Conservation (phyloP, 148 eudicot genomes). For the Dianthus caryophyllus region DNA sequence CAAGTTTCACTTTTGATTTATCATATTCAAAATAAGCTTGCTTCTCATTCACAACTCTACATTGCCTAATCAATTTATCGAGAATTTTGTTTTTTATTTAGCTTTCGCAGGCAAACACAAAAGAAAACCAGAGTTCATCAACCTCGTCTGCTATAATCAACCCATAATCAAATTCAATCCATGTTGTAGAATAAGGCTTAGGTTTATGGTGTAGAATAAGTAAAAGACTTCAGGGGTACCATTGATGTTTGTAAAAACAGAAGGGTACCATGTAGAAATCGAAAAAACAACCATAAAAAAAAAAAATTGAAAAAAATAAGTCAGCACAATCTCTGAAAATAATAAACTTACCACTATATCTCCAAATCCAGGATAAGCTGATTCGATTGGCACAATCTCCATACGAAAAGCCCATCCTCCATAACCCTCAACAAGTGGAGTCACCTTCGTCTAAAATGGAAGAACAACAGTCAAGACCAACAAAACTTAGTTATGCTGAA, state of each 20-base stretch:
- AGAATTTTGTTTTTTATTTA: too few relatives aligned
- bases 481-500: slow-evolving; percentile 2
- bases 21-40: background rate
- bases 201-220: too few relatives aligned
- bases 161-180: too few relatives aligned
- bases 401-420: slow-evolving; percentile 98
- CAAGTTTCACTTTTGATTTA: too few relatives aligned
- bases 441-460: slow-evolving; percentile 81
- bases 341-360: slow-evolving; percentile 80
- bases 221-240: too few relatives aligned
- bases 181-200: background rate
- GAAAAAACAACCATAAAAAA: too few relatives aligned
- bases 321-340: slow-evolving; percentile 3
- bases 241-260: too few relatives aligned
- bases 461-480: slow-evolving; percentile 7
- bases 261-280: too few relatives aligned
- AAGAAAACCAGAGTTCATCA: too few relatives aligned
- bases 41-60: background rate
- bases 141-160: background rate
- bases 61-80: background rate
- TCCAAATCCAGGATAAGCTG: slow-evolving; percentile 99
- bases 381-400: slow-evolving; percentile 96
- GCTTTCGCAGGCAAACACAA: background rate
- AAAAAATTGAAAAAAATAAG: too few relatives aligned
- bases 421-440: slow-evolving; percentile 96